phyloP scores from a whole-genome alignment of 495 filamentous ascomycete species.

The Aspergillus baeticus region DNA sequence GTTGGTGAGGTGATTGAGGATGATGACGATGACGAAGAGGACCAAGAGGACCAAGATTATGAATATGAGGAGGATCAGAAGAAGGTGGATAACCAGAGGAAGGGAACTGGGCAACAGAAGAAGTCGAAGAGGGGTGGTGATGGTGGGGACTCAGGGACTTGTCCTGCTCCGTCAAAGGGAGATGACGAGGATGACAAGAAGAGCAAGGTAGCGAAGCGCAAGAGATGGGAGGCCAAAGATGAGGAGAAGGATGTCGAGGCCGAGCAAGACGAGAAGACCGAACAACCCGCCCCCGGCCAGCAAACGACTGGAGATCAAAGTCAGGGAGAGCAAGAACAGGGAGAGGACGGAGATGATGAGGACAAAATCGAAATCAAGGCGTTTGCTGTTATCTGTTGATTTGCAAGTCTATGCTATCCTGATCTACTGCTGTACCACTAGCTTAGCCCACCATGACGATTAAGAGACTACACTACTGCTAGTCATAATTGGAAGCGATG shows the following conservation, averaged over 20 bases:
- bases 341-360: not conserved
- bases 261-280: not conserved
- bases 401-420: no score
- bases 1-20: not conserved
- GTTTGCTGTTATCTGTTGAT: not conserved
- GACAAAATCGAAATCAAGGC: not conserved
- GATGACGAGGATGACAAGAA: not conserved
- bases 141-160: not conserved
- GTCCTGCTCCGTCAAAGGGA: not conserved
- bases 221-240: no score
- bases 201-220: no score
- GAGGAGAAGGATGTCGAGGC: not conserved
- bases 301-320: not conserved
- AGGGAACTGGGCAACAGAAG: not conserved
- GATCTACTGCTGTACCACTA: no score
- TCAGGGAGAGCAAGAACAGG: not conserved
- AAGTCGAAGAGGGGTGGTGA: not conserved
- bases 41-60: not conserved
- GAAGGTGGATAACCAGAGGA: not conserved
- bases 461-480: not conserved
- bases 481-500: not conserved
- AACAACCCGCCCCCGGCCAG: no score
- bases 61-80: not conserved
- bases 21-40: not conserved
- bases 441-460: no score